A percentile compares a stretch with the other conserved stretches of the same genome.
phyloP scores from a whole-genome alignment of 108 stramenopile genomes.

The Cyclostephanos tholiformis region DNA sequence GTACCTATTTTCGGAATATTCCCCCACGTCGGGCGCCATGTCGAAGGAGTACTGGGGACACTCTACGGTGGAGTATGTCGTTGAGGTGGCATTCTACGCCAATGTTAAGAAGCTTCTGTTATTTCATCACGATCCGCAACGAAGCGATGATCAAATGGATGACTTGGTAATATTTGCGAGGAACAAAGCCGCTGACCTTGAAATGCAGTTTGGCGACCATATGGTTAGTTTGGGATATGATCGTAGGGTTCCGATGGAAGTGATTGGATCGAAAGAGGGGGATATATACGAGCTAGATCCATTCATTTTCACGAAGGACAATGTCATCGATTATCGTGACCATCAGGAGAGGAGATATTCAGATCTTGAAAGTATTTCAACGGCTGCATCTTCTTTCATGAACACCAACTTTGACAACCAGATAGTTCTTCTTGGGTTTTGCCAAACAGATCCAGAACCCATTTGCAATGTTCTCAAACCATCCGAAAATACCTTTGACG shows the following conservation, averaged over 20 bases:
- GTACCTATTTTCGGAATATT: conserved; percentile 36
- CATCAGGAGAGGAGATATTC: not conserved
- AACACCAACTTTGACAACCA: conserved; percentile 23
- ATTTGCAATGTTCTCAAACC: conserved; percentile 20
- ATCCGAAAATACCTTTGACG: conserved; percentile 2
- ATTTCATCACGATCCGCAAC: conserved; percentile 48
- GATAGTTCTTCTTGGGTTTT: conserved; percentile 21
- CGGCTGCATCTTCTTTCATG: not conserved
- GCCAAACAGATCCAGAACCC: conserved; percentile 21
- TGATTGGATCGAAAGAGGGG: conserved; percentile 30
- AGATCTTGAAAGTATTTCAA: not conserved
- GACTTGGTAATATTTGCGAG: conserved; percentile 31
- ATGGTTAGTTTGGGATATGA: conserved; percentile 1
- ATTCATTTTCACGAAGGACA: conserved; percentile 11
- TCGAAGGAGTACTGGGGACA: conserved; percentile 45
- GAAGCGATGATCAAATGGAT: conserved; percentile 47
- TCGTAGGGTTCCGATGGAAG: conserved; percentile 5
- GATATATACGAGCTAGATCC: conserved; percentile 27
- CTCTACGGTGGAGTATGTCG: conserved; percentile 49
- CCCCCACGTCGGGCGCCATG: conserved; percentile 3
- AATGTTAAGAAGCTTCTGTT: conserved; percentile 35
- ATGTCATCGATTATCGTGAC: not conserved
- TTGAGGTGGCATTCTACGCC: conserved; percentile 44
- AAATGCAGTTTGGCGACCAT: not conserved
- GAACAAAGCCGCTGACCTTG: conserved; percentile 19